Evolutionary conservation across 306 rosid genomes (phyloP).

Genomic region (Fragaria vesca): DNA sequence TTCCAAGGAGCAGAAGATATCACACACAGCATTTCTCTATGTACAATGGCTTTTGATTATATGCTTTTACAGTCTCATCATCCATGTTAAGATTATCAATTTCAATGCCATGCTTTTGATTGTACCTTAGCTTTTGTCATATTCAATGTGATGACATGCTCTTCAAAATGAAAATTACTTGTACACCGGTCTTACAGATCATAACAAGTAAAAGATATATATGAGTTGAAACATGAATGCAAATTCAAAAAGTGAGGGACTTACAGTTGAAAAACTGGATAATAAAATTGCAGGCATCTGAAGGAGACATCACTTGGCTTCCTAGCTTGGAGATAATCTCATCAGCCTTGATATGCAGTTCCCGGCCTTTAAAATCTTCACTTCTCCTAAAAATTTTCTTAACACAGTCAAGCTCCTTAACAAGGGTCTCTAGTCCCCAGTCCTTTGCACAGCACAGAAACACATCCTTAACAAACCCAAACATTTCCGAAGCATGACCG

Average conservation of each 20-base stretch:
- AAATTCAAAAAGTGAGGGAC: constrained; percentile 26
- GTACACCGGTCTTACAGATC: background rate
- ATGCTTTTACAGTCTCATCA: background rate
- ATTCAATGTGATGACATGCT: background rate
- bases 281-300: constrained; percentile 81
- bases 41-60: background rate
- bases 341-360: constrained; percentile 67
- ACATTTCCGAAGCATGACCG: constrained; percentile 90
- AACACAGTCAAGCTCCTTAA: constrained; percentile 90
- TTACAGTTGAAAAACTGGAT: constrained; percentile 82
- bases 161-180: background rate
- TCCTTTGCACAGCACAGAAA: constrained; percentile 82
- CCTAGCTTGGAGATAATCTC: constrained; percentile 66
- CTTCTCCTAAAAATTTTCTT: constrained; percentile 80
- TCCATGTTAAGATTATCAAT: too few relatives aligned
- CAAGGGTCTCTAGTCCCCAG: constrained; percentile 82
- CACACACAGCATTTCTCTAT: background rate
- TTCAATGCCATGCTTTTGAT: too few relatives aligned
- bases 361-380: constrained; percentile 89
- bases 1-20: background rate
- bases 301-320: constrained; percentile 64
- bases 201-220: background rate
- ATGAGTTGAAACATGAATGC: background rate
- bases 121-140: too few relatives aligned
- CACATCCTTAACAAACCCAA: constrained; percentile 97